Percentiles rank a stretch among this genome's conserved stretches.
Conservation (phyloP, 164 flowering plant species). For the Vitis labrusca region DNA sequence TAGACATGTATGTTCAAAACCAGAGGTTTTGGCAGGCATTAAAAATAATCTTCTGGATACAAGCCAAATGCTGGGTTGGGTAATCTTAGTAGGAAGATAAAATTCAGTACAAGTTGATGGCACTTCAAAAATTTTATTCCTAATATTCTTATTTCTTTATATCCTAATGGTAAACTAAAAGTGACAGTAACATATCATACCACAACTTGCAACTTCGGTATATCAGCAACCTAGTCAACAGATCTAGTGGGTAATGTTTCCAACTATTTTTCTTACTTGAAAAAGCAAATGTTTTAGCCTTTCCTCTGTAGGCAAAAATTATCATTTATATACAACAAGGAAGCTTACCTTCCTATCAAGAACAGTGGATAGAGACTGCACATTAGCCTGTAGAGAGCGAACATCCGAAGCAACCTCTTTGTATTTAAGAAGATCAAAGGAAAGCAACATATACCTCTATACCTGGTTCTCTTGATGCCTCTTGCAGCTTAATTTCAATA, state of each 20-base stretch:
- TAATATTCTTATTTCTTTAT: too few species aligned
- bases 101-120: not conserved
- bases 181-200: conserved; percentile 39
- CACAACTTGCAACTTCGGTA: conserved; percentile 54
- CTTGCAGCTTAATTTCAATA: conserved; percentile 62
- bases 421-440: conserved; percentile 20
- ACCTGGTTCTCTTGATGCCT: conserved; percentile 85
- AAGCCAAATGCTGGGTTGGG: too few species aligned
- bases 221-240: conserved; percentile 55
- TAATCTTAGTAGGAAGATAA: too few species aligned
- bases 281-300: conserved; percentile 2
- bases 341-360: conserved; percentile 74
- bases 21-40: too few species aligned
- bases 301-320: not conserved
- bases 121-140: not conserved
- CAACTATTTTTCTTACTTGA: conserved; percentile 59
- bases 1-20: too few species aligned
- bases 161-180: not conserved
- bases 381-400: conserved; percentile 76
- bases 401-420: conserved; percentile 82
- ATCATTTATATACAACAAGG: not conserved
- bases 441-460: conserved; percentile 6
- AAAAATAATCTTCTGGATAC: too few species aligned
- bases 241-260: conserved; percentile 53
- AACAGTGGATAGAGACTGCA: conserved; percentile 63